Conservation (phyloP, 257 asterid species). For the Salvia hispanica region DNA sequence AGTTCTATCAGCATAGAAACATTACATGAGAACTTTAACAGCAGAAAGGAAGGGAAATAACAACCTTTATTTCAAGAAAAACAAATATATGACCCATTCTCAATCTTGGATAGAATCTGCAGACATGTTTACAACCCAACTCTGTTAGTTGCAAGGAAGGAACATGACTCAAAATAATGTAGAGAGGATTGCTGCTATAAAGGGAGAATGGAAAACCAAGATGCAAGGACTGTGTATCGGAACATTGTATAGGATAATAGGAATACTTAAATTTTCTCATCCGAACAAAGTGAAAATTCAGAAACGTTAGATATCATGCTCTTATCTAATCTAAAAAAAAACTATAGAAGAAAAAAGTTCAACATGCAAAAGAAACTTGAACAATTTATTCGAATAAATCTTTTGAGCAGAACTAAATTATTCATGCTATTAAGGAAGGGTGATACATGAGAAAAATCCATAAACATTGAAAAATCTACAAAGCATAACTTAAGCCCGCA, state of each 20-base stretch:
- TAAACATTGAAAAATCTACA: slow-evolving; percentile 11
- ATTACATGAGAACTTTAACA: slow-evolving; percentile 24
- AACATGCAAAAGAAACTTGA: slow-evolving; percentile 19
- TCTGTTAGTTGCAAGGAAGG: slow-evolving; percentile 38
- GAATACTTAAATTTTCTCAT: neutral
- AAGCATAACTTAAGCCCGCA: slow-evolving; percentile 1
- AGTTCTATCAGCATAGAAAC: slow-evolving; percentile 29
- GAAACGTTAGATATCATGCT: slow-evolving; percentile 16
- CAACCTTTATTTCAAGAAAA: slow-evolving; percentile 72
- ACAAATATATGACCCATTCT: slow-evolving; percentile 68
- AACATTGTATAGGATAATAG: slow-evolving; percentile 4
- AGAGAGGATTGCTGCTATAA: slow-evolving; percentile 20
- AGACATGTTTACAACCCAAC: slow-evolving; percentile 24
- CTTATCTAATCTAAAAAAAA: neutral
- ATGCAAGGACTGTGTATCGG: slow-evolving; percentile 17
- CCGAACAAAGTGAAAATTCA: slow-evolving; percentile 21
- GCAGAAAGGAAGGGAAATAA: slow-evolving; percentile 29
- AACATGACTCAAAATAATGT: slow-evolving; percentile 7
- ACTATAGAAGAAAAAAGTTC: slow-evolving; percentile 4
- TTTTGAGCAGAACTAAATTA: no score
- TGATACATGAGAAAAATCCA: slow-evolving; percentile 4
- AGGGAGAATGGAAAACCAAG: slow-evolving; percentile 11
- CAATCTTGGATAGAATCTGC: slow-evolving; percentile 84
- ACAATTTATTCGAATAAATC: slow-evolving; percentile 3
- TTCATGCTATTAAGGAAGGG: neutral